These are phyloP conservation scores for Aristolochia californica DNA, from an alignment of 164 flowering plant genomes.

Conservation along the genomic window DNA sequence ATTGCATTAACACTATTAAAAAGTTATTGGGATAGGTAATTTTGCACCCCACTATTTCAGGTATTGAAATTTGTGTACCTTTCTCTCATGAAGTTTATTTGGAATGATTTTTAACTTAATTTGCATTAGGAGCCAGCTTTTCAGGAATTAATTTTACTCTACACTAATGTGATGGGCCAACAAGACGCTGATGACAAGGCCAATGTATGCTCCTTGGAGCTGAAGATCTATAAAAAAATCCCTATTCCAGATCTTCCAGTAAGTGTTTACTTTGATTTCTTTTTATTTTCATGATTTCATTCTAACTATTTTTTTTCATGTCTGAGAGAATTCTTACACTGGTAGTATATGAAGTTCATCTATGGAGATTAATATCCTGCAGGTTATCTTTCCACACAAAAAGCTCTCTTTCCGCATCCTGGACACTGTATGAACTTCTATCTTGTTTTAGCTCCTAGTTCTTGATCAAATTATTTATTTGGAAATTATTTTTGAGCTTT, in stretches of 20 bases:
- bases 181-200: constrained; percentile 14
- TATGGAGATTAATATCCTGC: constrained; percentile 11
- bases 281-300: too few relatives aligned
- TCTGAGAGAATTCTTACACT: too few relatives aligned
- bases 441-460: background rate
- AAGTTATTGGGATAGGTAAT: too few relatives aligned
- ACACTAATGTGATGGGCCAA: constrained; percentile 40
- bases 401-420: constrained; percentile 90
- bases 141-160: constrained; percentile 78
- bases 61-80: background rate
- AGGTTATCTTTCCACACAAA: constrained; percentile 97
- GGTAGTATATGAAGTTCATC: background rate
- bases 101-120: background rate
- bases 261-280: constrained; percentile 15
- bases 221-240: constrained; percentile 82
- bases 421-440: constrained; percentile 59
- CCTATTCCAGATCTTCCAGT: constrained; percentile 95
- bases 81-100: constrained; percentile 3
- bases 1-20: too few relatives aligned
- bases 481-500: too few relatives aligned
- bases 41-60: too few relatives aligned
- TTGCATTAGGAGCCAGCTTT: constrained; percentile 78
- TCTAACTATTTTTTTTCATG: too few relatives aligned
- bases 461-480: too few relatives aligned
- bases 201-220: constrained; percentile 49